Evolutionary conservation across 1,284 basidiomycete species (phyloP), one percentile per base, ranked within the genome.

Genomic region (Puccinia polysora): DNA sequence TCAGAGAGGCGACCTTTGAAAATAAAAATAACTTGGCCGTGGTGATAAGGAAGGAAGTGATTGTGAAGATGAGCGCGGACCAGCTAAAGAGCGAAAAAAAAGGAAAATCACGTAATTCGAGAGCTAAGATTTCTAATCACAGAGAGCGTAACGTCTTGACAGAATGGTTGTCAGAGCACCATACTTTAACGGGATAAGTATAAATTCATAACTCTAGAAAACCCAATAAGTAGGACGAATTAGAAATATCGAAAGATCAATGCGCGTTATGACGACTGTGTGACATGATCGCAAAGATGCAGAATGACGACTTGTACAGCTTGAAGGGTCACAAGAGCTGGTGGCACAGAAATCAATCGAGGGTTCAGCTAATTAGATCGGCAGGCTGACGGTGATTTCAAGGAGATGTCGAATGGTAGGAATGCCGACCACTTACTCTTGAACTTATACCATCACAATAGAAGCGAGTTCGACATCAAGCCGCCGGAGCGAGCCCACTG

Each of bases 191-290:
- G 36, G 36, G 56, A 59, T 59, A 59, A 59, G 56, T 59, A 59
- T 40, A 56, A 34, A 36, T 38, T 40, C 56, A 59, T 59, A 38
- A 59, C 56, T 59, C 56, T 59, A 59, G 56, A 59, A 59, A 59
- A 59, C 56, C 56, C 56, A 59, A n/a, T n/a, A n/a, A 59, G 56
- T 59, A 59, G 56, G 56, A 56, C 56, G 56, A 59, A 40, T 34
- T 38, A 59, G 56, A 59, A 59, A 59, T 1, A 59, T 59, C 56
- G 56, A 59, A 59, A 40, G 38, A 40, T 40, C 43, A 59, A 59
- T 59, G 56, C 56, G 43, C 30, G 43, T 59, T 59, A 38, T 59
- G 56, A 59, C 36, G 32, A 59, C 34, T 59, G 56, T 38, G 38
- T 36, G 28, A 40, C 56, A 38, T 59, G 34, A 59, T 59, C 56